These are phyloP conservation scores for Bruguiera gymnorhiza DNA, from an alignment of 345 rosid species.

Conservation along the genomic window DNA sequence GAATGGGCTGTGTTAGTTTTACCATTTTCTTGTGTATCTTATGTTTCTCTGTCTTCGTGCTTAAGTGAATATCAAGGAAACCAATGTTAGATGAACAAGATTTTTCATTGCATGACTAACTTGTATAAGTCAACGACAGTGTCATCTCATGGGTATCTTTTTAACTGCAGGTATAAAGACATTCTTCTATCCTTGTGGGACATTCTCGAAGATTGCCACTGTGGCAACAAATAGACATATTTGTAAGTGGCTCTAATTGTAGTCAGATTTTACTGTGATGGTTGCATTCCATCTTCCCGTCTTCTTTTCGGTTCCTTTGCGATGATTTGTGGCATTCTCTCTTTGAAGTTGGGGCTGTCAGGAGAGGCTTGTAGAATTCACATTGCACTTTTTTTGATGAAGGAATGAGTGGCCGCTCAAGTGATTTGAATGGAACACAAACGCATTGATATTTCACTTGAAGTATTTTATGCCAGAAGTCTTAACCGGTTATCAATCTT, in stretches of 20 bases:
- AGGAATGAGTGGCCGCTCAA: not conserved
- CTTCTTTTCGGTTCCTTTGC: no score
- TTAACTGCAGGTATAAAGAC: conserved; percentile 69
- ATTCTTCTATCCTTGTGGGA: conserved; percentile 84
- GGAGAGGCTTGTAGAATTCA: not conserved
- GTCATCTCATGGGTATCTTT: not conserved
- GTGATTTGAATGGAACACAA: no score
- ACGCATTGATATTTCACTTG: no score
- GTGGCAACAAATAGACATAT: conserved; percentile 78
- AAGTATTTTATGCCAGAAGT: no score
- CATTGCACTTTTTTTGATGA: not conserved
- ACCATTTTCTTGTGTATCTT: no score
- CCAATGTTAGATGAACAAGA: no score
- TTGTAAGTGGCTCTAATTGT: conserved; percentile 51
- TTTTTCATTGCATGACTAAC: no score
- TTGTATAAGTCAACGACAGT: not conserved
- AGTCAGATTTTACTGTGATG: not conserved
- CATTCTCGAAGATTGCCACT: conserved; percentile 77
- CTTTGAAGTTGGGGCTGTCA: not conserved
- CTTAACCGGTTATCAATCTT: no score
- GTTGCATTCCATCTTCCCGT: not conserved
- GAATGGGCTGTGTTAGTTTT: no score
- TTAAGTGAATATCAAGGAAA: no score
- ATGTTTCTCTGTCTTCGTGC: no score
- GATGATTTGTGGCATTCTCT: not conserved